Evolutionary conservation across 129 eudicot genomes (phyloP).

Genomic region (Mikania micrantha): DNA sequence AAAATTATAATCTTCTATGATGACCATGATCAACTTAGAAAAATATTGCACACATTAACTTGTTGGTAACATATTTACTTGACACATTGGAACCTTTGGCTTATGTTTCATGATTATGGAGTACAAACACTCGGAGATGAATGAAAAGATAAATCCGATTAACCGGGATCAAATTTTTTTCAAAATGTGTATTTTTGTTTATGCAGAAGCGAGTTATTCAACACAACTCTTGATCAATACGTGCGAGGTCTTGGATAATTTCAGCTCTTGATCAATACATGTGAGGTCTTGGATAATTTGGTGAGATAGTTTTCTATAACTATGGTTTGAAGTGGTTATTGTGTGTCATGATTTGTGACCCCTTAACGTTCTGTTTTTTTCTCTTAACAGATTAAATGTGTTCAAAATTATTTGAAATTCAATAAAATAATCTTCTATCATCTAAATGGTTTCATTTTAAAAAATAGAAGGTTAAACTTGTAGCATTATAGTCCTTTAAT

Average conservation of each 20-base stretch:
- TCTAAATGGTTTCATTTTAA: too few relatives aligned
- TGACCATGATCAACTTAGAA: background rate
- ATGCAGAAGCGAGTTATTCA: constrained; percentile 61
- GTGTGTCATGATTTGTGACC: too few relatives aligned
- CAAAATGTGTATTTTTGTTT: constrained; percentile 9
- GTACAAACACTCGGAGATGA: background rate
- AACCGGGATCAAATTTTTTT: background rate
- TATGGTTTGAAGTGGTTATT: too few relatives aligned
- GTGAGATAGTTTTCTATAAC: constrained; percentile 7
- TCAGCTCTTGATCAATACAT: constrained; percentile 73
- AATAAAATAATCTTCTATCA: too few relatives aligned
- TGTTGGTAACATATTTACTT: background rate
- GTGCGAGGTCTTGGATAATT: constrained; percentile 74
- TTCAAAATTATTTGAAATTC: too few relatives aligned
- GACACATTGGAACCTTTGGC: background rate
- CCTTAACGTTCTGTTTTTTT: too few relatives aligned
- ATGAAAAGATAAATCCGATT: background rate
- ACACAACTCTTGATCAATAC: constrained; percentile 71
- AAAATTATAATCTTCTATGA: background rate
- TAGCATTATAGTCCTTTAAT: too few relatives aligned
- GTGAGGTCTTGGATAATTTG: constrained; percentile 63
- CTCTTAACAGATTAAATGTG: too few relatives aligned
- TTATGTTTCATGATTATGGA: background rate
- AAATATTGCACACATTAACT: background rate
- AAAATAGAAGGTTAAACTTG: too few relatives aligned